These are phyloP conservation scores for Lantana camara DNA, from an alignment of 257 asterid genomes.

Conservation along the genomic window DNA sequence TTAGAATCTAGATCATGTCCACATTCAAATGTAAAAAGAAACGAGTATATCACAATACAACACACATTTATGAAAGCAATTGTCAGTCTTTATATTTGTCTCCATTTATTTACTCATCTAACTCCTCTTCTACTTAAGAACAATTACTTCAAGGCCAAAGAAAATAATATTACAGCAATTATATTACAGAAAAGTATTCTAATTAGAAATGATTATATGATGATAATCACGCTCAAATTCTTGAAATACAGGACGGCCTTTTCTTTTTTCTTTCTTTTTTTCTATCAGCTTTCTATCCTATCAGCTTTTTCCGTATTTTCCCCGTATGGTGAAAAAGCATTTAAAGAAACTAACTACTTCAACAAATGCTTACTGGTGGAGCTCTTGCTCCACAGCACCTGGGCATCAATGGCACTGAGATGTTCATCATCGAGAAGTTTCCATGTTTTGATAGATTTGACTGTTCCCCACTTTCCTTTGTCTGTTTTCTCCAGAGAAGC, in stretches of 20 bases:
- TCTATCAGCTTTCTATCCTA: too few relatives aligned
- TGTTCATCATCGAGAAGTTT: slow-evolving; percentile 75
- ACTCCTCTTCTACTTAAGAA: too few relatives aligned
- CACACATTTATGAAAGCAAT: not conserved
- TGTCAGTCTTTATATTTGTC: not conserved
- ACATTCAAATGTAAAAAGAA: not conserved
- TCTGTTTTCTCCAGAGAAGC: slow-evolving; percentile 72
- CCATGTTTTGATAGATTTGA: slow-evolving; percentile 85
- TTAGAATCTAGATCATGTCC: not conserved
- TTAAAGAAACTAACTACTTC: slow-evolving; percentile 2
- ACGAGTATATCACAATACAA: too few relatives aligned
- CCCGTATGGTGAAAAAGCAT: not conserved
- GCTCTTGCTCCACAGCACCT: slow-evolving; percentile 84
- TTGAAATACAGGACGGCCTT: too few relatives aligned
- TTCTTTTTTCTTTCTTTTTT: not conserved
- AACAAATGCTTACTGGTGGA: slow-evolving; percentile 37
- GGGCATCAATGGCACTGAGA: slow-evolving; percentile 65
- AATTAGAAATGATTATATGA: too few relatives aligned
- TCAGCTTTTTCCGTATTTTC: not conserved
- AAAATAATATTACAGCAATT: too few relatives aligned
- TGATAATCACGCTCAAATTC: too few relatives aligned
- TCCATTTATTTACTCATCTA: not conserved
- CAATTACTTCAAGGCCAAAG: too few relatives aligned
- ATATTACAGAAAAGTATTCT: too few relatives aligned
- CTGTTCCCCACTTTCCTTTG: slow-evolving; percentile 77